Conservation (phyloP, 2,329 filamentous ascomycete species). For the Cordyceps pruinosa region DNA sequence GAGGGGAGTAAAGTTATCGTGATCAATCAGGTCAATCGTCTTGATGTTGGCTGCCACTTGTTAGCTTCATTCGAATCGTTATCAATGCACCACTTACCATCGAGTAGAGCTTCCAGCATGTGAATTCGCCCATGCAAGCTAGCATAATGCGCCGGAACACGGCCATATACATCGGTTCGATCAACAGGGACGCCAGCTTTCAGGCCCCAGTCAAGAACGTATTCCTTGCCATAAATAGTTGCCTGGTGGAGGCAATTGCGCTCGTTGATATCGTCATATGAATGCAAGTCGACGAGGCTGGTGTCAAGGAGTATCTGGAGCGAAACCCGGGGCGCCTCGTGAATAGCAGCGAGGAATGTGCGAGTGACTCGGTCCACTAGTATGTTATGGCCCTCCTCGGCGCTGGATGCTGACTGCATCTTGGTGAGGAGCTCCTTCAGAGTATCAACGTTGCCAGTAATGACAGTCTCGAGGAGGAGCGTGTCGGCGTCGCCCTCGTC, state of each 20-base stretch:
- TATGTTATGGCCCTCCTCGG: conserved; percentile 47
- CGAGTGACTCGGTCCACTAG: conserved; percentile 73
- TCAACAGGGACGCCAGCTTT: conserved; percentile 67
- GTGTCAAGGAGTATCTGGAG: conserved; percentile 73
- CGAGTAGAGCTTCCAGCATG: conserved; percentile 69
- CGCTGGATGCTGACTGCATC: conserved; percentile 48
- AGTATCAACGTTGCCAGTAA: conserved; percentile 69
- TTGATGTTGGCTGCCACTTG: conserved; percentile 49
- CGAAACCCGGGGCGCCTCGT: conserved; percentile 72
- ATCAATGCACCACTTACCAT: conserved; percentile 36
- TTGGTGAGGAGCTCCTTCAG: conserved; percentile 76
- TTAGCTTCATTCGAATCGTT: conserved; percentile 10
- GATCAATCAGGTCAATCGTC: conserved; percentile 82
- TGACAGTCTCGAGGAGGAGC: conserved; percentile 79
- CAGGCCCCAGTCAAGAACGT: conserved; percentile 73
- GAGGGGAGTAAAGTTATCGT: conserved; percentile 94
- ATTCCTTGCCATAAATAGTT: conserved; percentile 82
- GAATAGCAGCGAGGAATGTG: conserved; percentile 84
- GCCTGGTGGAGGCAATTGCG: conserved; percentile 94
- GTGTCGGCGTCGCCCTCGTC: conserved; percentile 88
- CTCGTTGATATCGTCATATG: conserved; percentile 96
- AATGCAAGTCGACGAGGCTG: conserved; percentile 78
- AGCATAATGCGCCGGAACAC: conserved; percentile 90
- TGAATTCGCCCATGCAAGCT: conserved; percentile 88
- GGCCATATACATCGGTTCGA: conserved; percentile 84